These are phyloP conservation scores for Aspergillus ruber DNA, from an alignment of 2,329 filamentous ascomycete species.

Conservation along the genomic window DNA sequence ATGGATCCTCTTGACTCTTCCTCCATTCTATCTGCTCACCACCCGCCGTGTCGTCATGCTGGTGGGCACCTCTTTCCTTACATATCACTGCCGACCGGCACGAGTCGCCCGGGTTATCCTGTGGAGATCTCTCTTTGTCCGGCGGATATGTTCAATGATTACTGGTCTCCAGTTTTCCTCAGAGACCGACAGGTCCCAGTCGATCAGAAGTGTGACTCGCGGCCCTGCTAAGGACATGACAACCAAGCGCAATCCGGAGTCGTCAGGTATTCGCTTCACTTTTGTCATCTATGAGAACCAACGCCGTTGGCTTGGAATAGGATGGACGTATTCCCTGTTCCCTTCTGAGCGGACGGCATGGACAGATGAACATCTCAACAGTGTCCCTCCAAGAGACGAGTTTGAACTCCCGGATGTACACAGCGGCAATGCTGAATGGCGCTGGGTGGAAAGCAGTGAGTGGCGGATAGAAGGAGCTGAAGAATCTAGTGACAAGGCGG, in stretches of 20 bases:
- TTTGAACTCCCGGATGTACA: constrained; percentile 64
- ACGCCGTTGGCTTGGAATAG: constrained; percentile 85
- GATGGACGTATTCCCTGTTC: constrained; percentile 88
- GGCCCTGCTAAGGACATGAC: constrained; percentile 44
- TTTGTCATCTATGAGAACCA: constrained; percentile 98
- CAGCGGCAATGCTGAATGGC: constrained; percentile 58
- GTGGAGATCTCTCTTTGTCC: constrained; percentile 76
- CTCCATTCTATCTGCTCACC: constrained; percentile 78
- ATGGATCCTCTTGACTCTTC: constrained; percentile 77
- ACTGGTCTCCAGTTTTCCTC: constrained; percentile 69
- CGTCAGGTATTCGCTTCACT: constrained; percentile 85
- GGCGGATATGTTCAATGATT: constrained; percentile 61
- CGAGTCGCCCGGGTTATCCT: constrained; percentile 79
- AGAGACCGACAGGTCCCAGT: constrained; percentile 16
- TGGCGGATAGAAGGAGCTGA: constrained; percentile 76
- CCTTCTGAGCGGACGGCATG: constrained; percentile 84
- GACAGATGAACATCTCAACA: constrained; percentile 92
- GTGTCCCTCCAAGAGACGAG: constrained; percentile 66
- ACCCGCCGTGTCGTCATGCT: constrained; percentile 77
- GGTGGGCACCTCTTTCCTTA: constrained; percentile 77
- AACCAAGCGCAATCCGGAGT: constrained; percentile 39
- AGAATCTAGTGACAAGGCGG: constrained; percentile 27
- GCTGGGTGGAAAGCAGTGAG: constrained; percentile 77
- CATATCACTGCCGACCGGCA: constrained; percentile 85
- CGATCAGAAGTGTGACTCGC: constrained; percentile 33